Percentiles rank a stretch among this genome's conserved stretches.
These are phyloP conservation scores for Xylaria sp. DNA, from an alignment of 2,329 filamentous ascomycete species.

Conservation along the genomic window DNA sequence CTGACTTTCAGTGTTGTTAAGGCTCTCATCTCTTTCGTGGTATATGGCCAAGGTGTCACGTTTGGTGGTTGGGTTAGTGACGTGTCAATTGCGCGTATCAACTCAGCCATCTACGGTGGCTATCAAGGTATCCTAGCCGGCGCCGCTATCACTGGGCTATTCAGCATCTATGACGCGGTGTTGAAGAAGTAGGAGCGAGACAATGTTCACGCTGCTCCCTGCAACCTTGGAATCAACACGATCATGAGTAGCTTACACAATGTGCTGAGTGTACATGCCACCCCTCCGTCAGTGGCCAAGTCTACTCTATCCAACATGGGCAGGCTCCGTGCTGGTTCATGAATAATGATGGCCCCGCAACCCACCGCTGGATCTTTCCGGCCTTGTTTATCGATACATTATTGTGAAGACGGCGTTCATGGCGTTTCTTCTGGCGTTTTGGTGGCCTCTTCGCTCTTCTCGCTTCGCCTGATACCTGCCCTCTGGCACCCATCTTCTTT, in stretches of 20 bases:
- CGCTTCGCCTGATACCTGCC: conserved; percentile 36
- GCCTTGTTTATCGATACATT: conserved; percentile 3
- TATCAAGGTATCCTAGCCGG: conserved; percentile 73
- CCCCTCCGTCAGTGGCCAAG: conserved; percentile 4
- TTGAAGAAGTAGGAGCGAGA: conserved; percentile 63
- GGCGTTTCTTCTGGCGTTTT: conserved; percentile 37
- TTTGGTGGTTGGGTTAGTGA: conserved; percentile 67
- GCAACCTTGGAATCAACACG: not conserved
- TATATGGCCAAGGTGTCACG: conserved; percentile 72
- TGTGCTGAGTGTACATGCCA: conserved; percentile 1
- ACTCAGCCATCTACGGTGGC: conserved; percentile 71
- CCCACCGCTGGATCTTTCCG: conserved; percentile 8
- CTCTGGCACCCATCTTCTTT: conserved; percentile 19
- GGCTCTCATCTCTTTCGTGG: conserved; percentile 78
- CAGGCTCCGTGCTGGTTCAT: conserved; percentile 15
- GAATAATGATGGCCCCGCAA: conserved; percentile 3
- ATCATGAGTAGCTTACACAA: not conserved
- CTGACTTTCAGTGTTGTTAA: conserved; percentile 90
- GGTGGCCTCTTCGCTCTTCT: conserved; percentile 24
- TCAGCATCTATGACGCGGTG: conserved; percentile 79
- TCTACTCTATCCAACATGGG: not conserved
- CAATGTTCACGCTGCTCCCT: not conserved
- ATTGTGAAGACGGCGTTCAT: conserved; percentile 30
- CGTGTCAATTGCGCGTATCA: conserved; percentile 66
- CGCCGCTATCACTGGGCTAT: conserved; percentile 68